These are phyloP conservation scores for Pyrenochaeta sp. DNA, from an alignment of 2,329 filamentous ascomycete species.

Conservation along the genomic window DNA sequence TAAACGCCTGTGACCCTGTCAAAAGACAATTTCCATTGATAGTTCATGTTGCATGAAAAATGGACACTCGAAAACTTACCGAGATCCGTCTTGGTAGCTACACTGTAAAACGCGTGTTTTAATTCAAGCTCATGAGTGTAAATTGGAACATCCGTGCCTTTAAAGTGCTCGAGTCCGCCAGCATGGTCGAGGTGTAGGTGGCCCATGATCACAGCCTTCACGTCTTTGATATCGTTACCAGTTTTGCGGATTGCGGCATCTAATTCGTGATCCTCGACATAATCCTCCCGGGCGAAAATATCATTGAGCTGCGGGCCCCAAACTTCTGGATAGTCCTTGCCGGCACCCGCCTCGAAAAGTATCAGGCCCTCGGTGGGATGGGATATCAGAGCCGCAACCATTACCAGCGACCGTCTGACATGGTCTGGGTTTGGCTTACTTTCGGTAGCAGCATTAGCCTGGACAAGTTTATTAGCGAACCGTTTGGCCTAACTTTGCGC, in stretches of 20 bases:
- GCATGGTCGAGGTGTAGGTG: constrained; percentile 50
- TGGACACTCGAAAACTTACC: no score
- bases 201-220: constrained; percentile 47
- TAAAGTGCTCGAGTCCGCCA: constrained; percentile 45
- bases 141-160: constrained; percentile 43
- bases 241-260: constrained; percentile 32
- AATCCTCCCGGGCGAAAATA: constrained; percentile 39
- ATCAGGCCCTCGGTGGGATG: constrained; percentile 46
- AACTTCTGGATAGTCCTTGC: constrained; percentile 37
- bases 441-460: no score
- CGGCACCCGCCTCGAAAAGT: constrained; percentile 46
- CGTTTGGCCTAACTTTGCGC: no score
- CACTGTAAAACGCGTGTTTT: constrained; percentile 48
- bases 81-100: constrained; percentile 44
- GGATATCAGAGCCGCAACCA: constrained; percentile 35
- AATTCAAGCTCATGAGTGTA: constrained; percentile 49
- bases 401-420: constrained; percentile 26
- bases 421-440: no score
- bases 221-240: constrained; percentile 44
- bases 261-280: constrained; percentile 25
- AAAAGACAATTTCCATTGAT: no score
- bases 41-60: no score
- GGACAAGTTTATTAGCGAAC: no score
- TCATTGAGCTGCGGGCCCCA: constrained; percentile 40
- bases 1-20: no score